These are phyloP conservation scores for Fusarium proliferatum DNA, from an alignment of 2,329 filamentous ascomycete species.

Conservation along the genomic window DNA sequence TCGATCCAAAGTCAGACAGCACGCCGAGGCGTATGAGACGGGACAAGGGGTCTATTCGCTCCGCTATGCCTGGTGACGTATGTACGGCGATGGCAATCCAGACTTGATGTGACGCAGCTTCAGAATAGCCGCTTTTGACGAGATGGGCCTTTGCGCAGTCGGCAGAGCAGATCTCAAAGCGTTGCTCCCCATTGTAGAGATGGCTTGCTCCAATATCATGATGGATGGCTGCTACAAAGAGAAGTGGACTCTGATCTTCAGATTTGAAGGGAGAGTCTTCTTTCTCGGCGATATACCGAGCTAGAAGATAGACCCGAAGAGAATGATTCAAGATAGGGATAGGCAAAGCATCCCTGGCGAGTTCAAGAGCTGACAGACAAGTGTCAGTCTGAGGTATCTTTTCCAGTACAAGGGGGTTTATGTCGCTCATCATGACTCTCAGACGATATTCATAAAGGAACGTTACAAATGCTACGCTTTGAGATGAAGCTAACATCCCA, in stretches of 20 bases:
- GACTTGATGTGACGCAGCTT: constrained; percentile 44
- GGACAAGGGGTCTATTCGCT: constrained; percentile 50
- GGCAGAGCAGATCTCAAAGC: constrained; percentile 52
- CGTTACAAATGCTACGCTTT: not conserved
- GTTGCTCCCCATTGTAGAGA: constrained; percentile 46
- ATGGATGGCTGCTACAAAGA: constrained; percentile 51
- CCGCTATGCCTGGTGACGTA: constrained; percentile 50
- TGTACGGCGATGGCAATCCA: constrained; percentile 53
- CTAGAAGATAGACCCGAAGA: constrained; percentile 44
- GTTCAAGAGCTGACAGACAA: constrained; percentile 30
- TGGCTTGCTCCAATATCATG: constrained; percentile 52
- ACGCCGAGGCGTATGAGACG: constrained; percentile 49
- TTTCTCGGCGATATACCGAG: constrained; percentile 37
- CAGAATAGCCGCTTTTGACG: constrained; percentile 38
- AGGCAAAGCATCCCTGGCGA: constrained; percentile 34
- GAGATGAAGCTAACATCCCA: not conserved
- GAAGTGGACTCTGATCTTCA: constrained; percentile 24
- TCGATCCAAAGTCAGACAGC: constrained; percentile 47
- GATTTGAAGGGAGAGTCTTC: constrained; percentile 25
- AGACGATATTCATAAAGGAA: not conserved
- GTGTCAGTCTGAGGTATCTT: constrained; percentile 25
- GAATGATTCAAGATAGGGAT: constrained; percentile 48
- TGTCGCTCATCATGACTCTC: not conserved
- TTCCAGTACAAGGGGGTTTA: not conserved
- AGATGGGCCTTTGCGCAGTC: constrained; percentile 48